Evolutionary conservation across 192 early-diverging fungal genomes (phyloP), one percentile per base, ranked within the genome.

Genomic region (Coemansia sp.): DNA sequence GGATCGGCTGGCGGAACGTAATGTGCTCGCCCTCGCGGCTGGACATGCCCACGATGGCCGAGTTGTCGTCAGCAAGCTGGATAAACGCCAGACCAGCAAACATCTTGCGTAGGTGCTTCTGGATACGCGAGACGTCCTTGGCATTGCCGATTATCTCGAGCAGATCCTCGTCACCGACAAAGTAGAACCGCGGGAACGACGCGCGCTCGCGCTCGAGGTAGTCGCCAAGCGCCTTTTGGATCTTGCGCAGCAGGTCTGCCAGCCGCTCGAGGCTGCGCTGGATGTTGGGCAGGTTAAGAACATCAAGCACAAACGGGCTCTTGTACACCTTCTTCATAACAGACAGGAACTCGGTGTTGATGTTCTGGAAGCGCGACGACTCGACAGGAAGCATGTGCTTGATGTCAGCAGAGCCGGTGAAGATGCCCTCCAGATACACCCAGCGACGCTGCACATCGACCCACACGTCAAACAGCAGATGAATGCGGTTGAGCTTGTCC

Each of bases 31-130:
- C 96, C 79, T 99, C 98, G 51, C 89, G 88, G 28, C 96, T 98
- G 5, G 89, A 84, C 85, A 99, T 90, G 43, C 96, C 96, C 3
- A 82, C 45, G 34, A 99, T 93, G 8, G 75, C 58, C 3, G 87
- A 73, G 11, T 81, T 74, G 63, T 97, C 96, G 20, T 98, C 97
- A 37, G 85, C 87, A 32, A 97, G 81, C n/a, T 93, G 69, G 37
- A 98, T 89, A 48, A 87, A 90, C 9, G 91, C 85, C 57, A 98
- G 89, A 48, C 97, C 98, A 11, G 97, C 95, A 91, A 99, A 99
- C 96, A 99, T 98, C 86, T 99, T 99, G 76, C 95, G 96, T 83
- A 99, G 91, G 76, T 99, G 98, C 73, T 98, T 98, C 74, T 99
- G 96, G 68, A 98, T 96, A 43, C 96, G 90, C 20, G 88, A 74